Base-by-base conservation (phyloP, 2,329 filamentous ascomycete species). In the Trichoderma sp. region DNA sequence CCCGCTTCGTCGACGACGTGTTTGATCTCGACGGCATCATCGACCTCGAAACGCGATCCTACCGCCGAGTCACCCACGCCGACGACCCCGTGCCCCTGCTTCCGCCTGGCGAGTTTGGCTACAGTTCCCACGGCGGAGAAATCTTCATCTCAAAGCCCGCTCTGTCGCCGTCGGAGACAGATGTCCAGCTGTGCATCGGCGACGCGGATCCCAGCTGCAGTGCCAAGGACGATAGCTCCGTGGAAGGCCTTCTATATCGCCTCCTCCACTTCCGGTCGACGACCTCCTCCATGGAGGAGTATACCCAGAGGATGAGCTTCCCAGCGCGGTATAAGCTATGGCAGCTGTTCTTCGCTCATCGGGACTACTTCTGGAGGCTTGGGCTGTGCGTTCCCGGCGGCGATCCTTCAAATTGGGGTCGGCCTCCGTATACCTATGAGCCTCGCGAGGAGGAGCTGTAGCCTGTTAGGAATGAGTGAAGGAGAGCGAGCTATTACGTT, bases 361-460 rank as follows among this genome's bases (percentile, higher is more conserved):
- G 95, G 45, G 95, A 99, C 78, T 99, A 99, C 77, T 98, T 99
- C 78, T 96, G 92, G 91, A 84, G 95, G 64, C 77, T 99, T 61
- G 95, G 95, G 0, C 79, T 98, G 39, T 99, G 95, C 78, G 82
- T 97, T 2, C 93, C 94, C 0, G 90, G 90, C 14, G 90, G 91
- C 14, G 89, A 90, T 74, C 88, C 88, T 3, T 80, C 81, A 52
- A 85, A 91, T 70, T 91, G 89, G 89, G 85, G 82, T 19, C 79
- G 83, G 67, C 80, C 82, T 52, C 76, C 73, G 66, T 82, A 64
- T 52, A 76, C 73, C 66, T 82, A 64, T 45, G 47, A 54, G 39
- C 41, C 41, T 39, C 60, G 45, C 19, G 60, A 66, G 30, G 45
- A 64, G 41, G 15, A 58, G 7, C 15, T 58, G 5, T 51, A 17